These are phyloP conservation scores for Colletotrichum siamense DNA, from an alignment of 2,329 filamentous ascomycete species.

Conservation along the genomic window DNA sequence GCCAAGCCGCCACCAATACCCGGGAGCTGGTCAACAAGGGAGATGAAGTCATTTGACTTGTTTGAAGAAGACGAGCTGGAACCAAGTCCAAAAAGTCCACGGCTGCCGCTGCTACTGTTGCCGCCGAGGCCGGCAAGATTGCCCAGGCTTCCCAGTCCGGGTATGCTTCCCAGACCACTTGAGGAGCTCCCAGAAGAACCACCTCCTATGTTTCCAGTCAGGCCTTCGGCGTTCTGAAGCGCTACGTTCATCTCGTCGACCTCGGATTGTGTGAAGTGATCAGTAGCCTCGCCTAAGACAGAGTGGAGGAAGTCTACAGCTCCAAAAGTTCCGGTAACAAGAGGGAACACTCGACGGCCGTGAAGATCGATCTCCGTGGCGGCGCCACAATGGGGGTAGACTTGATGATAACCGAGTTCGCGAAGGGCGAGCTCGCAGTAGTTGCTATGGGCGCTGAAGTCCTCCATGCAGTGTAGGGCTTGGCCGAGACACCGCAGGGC, in stretches of 20 bases:
- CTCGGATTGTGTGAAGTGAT: slow-evolving; percentile 86
- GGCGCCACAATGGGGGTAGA: slow-evolving; percentile 78
- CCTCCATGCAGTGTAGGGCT: slow-evolving; percentile 78
- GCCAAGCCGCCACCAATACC: slow-evolving; percentile 70
- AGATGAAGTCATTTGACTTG: slow-evolving; percentile 66
- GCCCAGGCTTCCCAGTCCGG: not conserved
- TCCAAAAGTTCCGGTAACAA: slow-evolving; percentile 79
- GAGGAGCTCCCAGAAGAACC: slow-evolving; percentile 34
- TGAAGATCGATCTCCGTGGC: slow-evolving; percentile 69
- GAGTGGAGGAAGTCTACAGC: slow-evolving; percentile 86
- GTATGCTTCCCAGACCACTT: not conserved
- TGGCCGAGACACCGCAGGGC: slow-evolving; percentile 79
- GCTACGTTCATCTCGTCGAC: slow-evolving; percentile 81
- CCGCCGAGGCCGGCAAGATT: slow-evolving; percentile 28
- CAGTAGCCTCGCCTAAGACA: slow-evolving; percentile 74
- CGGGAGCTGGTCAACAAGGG: slow-evolving; percentile 78
- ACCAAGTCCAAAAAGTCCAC: slow-evolving; percentile 45
- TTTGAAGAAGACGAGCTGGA: slow-evolving; percentile 22
- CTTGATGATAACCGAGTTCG: slow-evolving; percentile 71
- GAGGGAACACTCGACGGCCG: slow-evolving; percentile 72
- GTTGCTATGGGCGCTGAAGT: slow-evolving; percentile 83
- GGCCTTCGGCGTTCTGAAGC: slow-evolving; percentile 70
- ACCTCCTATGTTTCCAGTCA: slow-evolving; percentile 36
- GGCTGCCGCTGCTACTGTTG: slow-evolving; percentile 38
- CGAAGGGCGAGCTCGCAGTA: slow-evolving; percentile 80